Evolutionary conservation across 106 monocot species (phyloP).

Genomic region (Allium fistulosum): DNA sequence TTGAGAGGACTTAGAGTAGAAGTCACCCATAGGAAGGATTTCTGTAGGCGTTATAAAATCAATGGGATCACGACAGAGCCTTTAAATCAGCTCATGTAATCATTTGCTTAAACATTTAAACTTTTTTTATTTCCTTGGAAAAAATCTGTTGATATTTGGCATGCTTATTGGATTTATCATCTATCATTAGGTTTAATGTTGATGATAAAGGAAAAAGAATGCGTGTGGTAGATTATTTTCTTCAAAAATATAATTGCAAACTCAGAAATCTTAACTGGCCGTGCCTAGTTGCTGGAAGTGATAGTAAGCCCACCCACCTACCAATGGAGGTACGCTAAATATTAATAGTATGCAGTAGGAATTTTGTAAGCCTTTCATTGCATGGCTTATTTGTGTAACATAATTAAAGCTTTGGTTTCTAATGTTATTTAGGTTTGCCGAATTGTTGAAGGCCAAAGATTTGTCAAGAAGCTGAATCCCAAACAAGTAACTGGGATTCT

Average conservation of each 20-base stretch:
- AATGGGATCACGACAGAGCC: constrained; percentile 31
- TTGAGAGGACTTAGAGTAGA: constrained; percentile 43
- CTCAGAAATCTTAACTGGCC: constrained; percentile 15
- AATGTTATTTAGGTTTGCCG: constrained; percentile 25
- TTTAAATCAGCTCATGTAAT: constrained; percentile 29
- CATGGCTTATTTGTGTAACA: too few relatives aligned
- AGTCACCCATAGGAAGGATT: constrained; percentile 16
- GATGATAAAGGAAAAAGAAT: background rate
- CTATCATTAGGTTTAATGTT: constrained; percentile 18
- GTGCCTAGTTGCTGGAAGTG: constrained; percentile 29
- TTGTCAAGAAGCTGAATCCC: constrained; percentile 32
- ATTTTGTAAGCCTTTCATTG: too few relatives aligned
- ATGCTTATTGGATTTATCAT: background rate
- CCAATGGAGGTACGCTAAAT: constrained; percentile 36
- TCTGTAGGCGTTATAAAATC: constrained; percentile 32
- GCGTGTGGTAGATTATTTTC: constrained; percentile 27
- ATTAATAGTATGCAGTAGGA: too few relatives aligned
- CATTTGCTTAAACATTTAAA: background rate
- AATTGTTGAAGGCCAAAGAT: constrained; percentile 41
- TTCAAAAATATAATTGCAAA: constrained; percentile 9
- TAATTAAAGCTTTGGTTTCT: background rate
- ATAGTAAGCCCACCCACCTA: constrained; percentile 23
- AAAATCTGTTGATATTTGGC: too few relatives aligned
- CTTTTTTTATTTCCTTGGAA: background rate
- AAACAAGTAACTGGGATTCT: constrained; percentile 28